Percentiles rank a stretch among this genome's conserved stretches.
Evolutionary conservation across 2,329 filamentous ascomycete species (phyloP).

Genomic region (Alternaria sp.): DNA sequence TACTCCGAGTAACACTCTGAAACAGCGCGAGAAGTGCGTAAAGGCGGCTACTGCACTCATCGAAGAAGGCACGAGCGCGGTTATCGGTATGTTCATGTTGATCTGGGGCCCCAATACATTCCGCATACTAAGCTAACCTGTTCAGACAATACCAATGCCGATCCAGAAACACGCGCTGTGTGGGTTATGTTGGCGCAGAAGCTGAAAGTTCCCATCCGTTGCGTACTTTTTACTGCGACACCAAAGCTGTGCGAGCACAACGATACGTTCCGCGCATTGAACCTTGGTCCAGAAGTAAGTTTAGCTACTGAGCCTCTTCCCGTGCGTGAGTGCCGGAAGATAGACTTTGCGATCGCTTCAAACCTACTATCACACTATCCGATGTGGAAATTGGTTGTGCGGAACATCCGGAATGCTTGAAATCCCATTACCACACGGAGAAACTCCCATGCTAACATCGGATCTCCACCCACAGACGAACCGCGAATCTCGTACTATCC

Average conservation of each 20-base stretch:
- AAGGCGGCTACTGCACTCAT: constrained; percentile 74
- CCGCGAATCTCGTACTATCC: constrained; percentile 74
- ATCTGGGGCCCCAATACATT: constrained; percentile 21
- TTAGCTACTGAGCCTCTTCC: constrained; percentile 19
- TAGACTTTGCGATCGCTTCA: constrained; percentile 2
- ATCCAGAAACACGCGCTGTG: constrained; percentile 74
- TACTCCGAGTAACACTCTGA: constrained; percentile 42
- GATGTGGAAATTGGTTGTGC: constrained; percentile 16
- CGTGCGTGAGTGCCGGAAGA: constrained; percentile 8
- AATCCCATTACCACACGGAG: constrained; percentile 1
- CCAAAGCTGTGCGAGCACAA: constrained; percentile 81
- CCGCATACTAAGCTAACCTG: constrained; percentile 21
- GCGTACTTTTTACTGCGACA: constrained; percentile 81
- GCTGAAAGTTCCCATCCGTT: constrained; percentile 76
- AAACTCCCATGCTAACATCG: constrained; percentile 22
- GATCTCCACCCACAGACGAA: constrained; percentile 64
- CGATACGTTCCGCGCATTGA: constrained; percentile 77
- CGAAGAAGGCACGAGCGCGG: constrained; percentile 70
- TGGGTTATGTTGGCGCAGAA: constrained; percentile 80
- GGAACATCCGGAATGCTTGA: neutral
- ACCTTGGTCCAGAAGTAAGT: constrained; percentile 43
- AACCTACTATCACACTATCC: constrained; percentile 11
- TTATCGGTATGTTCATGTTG: constrained; percentile 71
- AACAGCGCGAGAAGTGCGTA: constrained; percentile 68
- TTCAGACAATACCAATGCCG: constrained; percentile 93